Conservation (phyloP, 768 basidiomycete species). For the Leccinellum albellum region DNA sequence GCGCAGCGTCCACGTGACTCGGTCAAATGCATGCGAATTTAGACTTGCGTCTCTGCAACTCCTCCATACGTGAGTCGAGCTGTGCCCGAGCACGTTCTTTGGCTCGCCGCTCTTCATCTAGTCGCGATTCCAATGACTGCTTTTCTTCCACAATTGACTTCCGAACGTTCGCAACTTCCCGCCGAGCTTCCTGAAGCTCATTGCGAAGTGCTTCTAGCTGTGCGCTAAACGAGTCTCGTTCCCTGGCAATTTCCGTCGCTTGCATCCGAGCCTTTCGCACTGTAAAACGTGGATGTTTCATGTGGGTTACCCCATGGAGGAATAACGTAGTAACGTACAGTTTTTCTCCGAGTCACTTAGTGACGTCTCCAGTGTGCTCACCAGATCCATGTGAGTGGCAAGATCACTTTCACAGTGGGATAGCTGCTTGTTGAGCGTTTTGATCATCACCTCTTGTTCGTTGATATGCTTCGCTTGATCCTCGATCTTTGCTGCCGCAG, state of each 20-base stretch:
- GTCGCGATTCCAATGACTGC: constrained; percentile 74
- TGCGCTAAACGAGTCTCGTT: constrained; percentile 69
- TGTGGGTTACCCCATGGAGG: constrained; percentile 3
- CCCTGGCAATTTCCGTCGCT: constrained; percentile 82
- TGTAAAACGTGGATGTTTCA: constrained; percentile 27
- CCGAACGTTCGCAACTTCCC: constrained; percentile 73
- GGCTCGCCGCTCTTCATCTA: constrained; percentile 84
- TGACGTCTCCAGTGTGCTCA: constrained; percentile 77
- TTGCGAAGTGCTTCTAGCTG: constrained; percentile 65
- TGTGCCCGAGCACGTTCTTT: constrained; percentile 87
- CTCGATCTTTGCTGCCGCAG: constrained; percentile 51
- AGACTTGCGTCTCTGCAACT: constrained; percentile 78
- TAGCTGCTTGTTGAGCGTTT: constrained; percentile 89
- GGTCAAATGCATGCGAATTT: constrained; percentile 85
- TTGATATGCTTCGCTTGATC: constrained; percentile 72
- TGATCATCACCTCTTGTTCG: constrained; percentile 89
- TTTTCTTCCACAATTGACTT: constrained; percentile 85
- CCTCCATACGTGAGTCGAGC: constrained; percentile 85
- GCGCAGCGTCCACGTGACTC: constrained; percentile 1
- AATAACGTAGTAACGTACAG: constrained; percentile 47
- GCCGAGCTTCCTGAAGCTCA: constrained; percentile 75
- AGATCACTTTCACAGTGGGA: constrained; percentile 91
- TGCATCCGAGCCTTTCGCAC: constrained; percentile 94
- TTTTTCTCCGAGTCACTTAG: constrained; percentile 92
- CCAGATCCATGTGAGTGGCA: constrained; percentile 88